phyloP scores from a whole-genome alignment of 148 eudicot species.

The Camellia lanceoleosa region DNA sequence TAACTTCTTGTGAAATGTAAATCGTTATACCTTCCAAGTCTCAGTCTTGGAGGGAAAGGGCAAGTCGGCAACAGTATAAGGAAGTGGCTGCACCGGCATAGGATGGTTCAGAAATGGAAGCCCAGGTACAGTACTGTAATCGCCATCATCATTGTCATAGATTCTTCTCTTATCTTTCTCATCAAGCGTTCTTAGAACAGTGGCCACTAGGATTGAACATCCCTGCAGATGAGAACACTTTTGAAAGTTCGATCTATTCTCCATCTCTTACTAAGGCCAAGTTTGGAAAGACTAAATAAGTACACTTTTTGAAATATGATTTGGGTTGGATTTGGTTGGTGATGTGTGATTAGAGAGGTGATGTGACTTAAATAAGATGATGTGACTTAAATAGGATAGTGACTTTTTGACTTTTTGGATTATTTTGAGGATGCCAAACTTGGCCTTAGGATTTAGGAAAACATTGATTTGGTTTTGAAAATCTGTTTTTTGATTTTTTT shows the following conservation, averaged over 20 bases:
- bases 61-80: slow-evolving; percentile 11
- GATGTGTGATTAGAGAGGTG: too few relatives aligned
- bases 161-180: not conserved
- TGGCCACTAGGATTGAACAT: slow-evolving; percentile 36
- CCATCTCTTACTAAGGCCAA: not conserved
- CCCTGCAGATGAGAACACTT: slow-evolving; percentile 29
- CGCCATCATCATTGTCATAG: slow-evolving; percentile 13
- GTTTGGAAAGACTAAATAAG: too few relatives aligned
- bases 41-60: slow-evolving; percentile 17
- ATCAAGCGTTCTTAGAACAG: slow-evolving; percentile 24
- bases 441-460: not conserved
- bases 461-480: not conserved
- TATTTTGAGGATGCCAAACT: too few relatives aligned
- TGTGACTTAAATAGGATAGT: too few relatives aligned
- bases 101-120: slow-evolving; percentile 16
- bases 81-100: not conserved
- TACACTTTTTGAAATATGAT: too few relatives aligned
- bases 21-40: not conserved
- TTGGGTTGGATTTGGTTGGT: too few relatives aligned
- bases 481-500: not conserved
- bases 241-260: not conserved
- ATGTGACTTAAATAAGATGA: too few relatives aligned
- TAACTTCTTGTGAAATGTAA: too few relatives aligned
- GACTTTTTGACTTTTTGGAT: too few relatives aligned
- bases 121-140: not conserved